Percentiles rank a stretch among this genome's conserved stretches.
phyloP scores from a whole-genome alignment of 2,329 filamentous ascomycete genomes.

The Cordyceps cicadae region DNA sequence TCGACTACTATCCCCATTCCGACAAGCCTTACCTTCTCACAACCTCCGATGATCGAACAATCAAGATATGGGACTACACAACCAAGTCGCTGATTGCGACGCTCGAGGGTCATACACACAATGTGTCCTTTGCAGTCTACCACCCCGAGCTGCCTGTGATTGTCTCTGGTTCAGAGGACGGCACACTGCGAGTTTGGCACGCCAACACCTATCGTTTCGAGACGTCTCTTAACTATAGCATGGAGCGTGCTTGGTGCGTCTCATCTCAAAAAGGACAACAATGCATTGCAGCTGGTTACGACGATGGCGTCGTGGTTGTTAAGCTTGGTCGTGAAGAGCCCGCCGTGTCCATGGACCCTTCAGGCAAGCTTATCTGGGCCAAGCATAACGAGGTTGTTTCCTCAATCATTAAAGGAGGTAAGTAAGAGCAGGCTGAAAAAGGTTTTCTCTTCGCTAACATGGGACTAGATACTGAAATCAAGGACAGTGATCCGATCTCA shows the following conservation, averaged over 20 bases:
- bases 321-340: conserved; percentile 97
- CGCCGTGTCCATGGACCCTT: conserved; percentile 92
- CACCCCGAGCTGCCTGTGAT: conserved; percentile 96
- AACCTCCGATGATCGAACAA: conserved; percentile 90
- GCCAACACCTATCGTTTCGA: conserved; percentile 95
- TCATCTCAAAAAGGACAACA: conserved; percentile 92
- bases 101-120: conserved; percentile 92
- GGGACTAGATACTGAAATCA: conserved; percentile 59
- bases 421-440: conserved; percentile 17
- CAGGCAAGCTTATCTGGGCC: conserved; percentile 94
- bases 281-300: conserved; percentile 90
- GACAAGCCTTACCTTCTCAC: conserved; percentile 85
- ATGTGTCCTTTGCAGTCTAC: conserved; percentile 96
- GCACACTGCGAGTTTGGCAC: conserved; percentile 97
- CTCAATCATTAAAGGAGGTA: conserved; percentile 80
- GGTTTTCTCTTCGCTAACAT: conserved; percentile 20
- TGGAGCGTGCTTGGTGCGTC: conserved; percentile 97
- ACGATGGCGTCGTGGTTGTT: conserved; percentile 94
- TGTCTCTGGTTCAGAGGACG: conserved; percentile 95
- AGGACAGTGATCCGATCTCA: conserved; percentile 80
- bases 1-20: conserved; percentile 76
- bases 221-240: conserved; percentile 89
- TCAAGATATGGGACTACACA: conserved; percentile 99
- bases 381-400: conserved; percentile 92
- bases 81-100: conserved; percentile 96